Conservation (phyloP, 192 early-diverging fungal genomes). For the Coemansia sp. region DNA sequence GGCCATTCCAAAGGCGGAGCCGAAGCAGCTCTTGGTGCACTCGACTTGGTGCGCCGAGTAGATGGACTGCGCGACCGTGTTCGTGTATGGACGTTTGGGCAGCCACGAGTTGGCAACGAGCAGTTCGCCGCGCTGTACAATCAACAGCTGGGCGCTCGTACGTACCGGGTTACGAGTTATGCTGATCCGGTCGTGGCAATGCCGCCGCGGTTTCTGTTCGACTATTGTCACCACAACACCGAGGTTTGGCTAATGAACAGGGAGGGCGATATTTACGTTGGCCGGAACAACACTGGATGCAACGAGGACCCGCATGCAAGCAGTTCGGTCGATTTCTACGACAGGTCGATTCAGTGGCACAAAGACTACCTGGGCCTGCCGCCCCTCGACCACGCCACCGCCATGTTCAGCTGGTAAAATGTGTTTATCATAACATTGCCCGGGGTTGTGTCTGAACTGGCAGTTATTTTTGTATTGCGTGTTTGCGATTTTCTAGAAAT, state of each 20-base stretch:
- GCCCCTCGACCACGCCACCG: conserved; percentile 41
- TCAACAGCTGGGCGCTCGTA: conserved; percentile 23
- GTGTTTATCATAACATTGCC: not conserved
- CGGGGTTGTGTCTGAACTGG: not conserved
- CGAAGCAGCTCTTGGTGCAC: conserved; percentile 39
- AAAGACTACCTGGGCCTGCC: conserved; percentile 50
- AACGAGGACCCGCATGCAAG: conserved; percentile 44
- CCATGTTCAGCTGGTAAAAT: conserved; percentile 46
- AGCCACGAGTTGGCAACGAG: conserved; percentile 39
- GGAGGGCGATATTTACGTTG: conserved; percentile 40
- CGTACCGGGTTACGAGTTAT: conserved; percentile 37
- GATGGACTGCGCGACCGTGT: conserved; percentile 17
- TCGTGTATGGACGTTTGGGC: conserved; percentile 48
- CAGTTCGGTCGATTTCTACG: conserved; percentile 38
- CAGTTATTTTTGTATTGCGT: not conserved
- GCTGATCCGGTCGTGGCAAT: conserved; percentile 48
- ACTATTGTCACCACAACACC: conserved; percentile 43
- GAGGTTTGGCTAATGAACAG: conserved; percentile 45
- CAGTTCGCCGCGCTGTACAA: conserved; percentile 43
- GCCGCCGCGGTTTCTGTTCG: conserved; percentile 40
- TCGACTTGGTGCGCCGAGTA: conserved; percentile 32
- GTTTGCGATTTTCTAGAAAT: not conserved
- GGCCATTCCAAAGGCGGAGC: conserved; percentile 52
- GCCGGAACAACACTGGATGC: conserved; percentile 24
- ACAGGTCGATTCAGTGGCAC: conserved; percentile 41